Base-by-base conservation (phyloP, 2,329 filamentous ascomycete species). In the Calonectria pseudoreteaudii region DNA sequence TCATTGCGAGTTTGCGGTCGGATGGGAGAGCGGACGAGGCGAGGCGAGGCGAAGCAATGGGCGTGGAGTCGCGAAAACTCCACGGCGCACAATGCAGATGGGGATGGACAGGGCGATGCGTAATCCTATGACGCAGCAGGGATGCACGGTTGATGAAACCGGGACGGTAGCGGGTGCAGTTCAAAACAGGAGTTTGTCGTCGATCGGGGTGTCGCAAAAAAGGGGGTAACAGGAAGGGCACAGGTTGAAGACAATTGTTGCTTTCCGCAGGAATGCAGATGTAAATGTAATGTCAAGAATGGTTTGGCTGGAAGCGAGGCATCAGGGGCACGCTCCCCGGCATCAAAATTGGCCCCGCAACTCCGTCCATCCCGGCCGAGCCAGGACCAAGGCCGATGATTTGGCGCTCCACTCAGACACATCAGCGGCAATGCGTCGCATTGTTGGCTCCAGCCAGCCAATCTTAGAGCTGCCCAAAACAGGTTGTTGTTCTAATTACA, bases 291-390 rank as follows among this genome's bases (percentile, higher is more conserved):
- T 49, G 52, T 60, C 41, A 13, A 68, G 64, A 65, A 30, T 41
- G 65, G 62, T 60, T 60, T 70, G 69, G 69, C 49, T 58, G 47
- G 44, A 49, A 56, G 28, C 14, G 70, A 75, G 53, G 53, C 66
- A 64, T 75, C 70, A 75, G 73, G 73, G 73, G 73, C 73, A 66
- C 73, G 50, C 69, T 62, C 50, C 53, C 65, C 70, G 69, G 71
- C 13, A 64, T 72, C 70, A 70, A 77, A 77, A 74, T 80, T 74
- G 75, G 77, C 73, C 79, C 77, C 79, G 74, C 75, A 71, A 47
- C 75, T 80, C 77, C 77, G 76, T 80, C 50, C 70, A 73, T 76
- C 70, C 75, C 70, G 74, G 74, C 75, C 68, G 56, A 73, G 60
- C 60, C 70, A 71, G 70, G 66, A 28, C 65, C 50, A 66, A 36